These are phyloP conservation scores for Mycena vitilis DNA, from an alignment of 768 basidiomycete genomes.

Conservation along the genomic window DNA sequence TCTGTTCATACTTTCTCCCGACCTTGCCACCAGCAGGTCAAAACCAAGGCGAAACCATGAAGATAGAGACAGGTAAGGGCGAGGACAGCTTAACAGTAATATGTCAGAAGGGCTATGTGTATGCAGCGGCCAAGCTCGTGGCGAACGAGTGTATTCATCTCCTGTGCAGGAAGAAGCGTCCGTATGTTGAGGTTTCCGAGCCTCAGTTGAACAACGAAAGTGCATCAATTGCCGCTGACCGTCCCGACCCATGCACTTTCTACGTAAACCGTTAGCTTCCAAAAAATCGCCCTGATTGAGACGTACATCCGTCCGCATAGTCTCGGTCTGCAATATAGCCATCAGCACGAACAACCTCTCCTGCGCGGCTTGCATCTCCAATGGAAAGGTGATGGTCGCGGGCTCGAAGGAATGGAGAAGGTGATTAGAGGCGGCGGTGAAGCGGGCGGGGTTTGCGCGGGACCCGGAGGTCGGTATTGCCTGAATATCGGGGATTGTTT, in stretches of 20 bases:
- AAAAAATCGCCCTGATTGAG: neutral
- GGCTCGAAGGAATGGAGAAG: neutral
- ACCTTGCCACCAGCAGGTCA: too few species aligned
- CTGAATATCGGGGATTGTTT: neutral
- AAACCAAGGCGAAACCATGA: too few species aligned
- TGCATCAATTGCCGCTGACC: neutral
- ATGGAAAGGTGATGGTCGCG: neutral
- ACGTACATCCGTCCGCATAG: neutral
- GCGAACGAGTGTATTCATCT: too few species aligned
- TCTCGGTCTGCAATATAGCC: neutral
- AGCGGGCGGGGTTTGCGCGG: neutral
- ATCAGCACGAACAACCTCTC: neutral
- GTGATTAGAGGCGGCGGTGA: neutral
- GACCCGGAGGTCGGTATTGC: neutral
- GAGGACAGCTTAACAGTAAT: too few species aligned
- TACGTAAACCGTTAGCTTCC: neutral
- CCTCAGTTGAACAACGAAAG: neutral
- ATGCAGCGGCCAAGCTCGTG: too few species aligned
- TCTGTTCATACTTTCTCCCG: too few species aligned
- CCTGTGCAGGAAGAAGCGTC: too few species aligned
- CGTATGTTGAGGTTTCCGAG: too few species aligned
- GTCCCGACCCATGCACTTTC: neutral
- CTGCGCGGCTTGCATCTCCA: neutral
- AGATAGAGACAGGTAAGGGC: too few species aligned
- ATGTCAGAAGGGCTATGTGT: too few species aligned